Percentiles rank a stretch among this genome's conserved stretches.
These are phyloP conservation scores for Monilinia laxa DNA, from an alignment of 2,329 filamentous ascomycete species.

Conservation along the genomic window DNA sequence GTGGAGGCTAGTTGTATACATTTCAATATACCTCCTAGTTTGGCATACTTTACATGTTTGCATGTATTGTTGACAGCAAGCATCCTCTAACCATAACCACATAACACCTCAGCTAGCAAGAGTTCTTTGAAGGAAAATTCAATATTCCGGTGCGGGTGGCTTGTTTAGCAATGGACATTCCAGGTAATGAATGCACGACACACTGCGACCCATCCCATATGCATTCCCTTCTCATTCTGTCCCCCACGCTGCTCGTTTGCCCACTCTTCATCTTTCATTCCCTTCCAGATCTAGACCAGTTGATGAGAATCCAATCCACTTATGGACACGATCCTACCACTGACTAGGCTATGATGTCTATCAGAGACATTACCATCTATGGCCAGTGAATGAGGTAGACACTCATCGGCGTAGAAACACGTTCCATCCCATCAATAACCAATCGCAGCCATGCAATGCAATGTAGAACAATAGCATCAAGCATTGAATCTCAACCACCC, in stretches of 20 bases:
- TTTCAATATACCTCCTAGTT: not conserved
- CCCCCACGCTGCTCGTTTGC: not conserved
- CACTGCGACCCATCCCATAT: not conserved
- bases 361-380: not conserved
- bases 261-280: not conserved
- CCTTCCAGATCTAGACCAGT: conserved; percentile 6
- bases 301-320: not conserved
- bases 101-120: not conserved
- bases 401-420: not conserved
- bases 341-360: not conserved
- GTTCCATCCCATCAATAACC: not conserved
- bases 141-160: not conserved
- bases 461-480: not conserved
- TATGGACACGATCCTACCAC: not conserved
- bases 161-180: not conserved
- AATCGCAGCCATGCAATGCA: not conserved
- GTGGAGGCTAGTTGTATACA: not conserved
- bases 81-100: not conserved
- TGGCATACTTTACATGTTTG: not conserved
- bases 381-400: not conserved
- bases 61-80: not conserved
- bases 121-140: not conserved
- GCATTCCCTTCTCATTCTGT: not conserved
- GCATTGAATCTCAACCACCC: not conserved
- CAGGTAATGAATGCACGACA: not conserved